phyloP scores from a whole-genome alignment of 768 basidiomycete species.

The Xerocomellus intermedius region DNA sequence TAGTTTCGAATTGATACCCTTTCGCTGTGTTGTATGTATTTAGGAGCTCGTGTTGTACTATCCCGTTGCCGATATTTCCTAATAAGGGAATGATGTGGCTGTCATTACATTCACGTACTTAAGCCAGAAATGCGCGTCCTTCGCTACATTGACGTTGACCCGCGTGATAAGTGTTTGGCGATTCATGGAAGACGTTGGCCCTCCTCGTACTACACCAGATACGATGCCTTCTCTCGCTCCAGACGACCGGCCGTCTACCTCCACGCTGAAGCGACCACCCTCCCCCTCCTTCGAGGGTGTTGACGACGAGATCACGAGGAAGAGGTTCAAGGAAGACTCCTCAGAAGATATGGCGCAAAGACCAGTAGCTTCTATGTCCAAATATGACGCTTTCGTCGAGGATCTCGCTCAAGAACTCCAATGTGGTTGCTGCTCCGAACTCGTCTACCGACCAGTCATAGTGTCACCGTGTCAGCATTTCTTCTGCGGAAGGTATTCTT shows the following conservation, averaged over 20 bases:
- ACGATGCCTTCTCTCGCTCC: conserved; percentile 6
- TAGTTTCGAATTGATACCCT: conserved; percentile 1
- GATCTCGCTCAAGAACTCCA: conserved; percentile 73
- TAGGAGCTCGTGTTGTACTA: not conserved
- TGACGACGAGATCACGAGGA: conserved; percentile 49
- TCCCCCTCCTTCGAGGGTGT: conserved; percentile 56
- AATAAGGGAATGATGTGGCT: conserved; percentile 28
- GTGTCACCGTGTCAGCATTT: conserved; percentile 87
- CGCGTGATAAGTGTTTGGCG: conserved; percentile 11
- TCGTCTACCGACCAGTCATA: conserved; percentile 79
- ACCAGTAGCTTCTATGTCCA: conserved; percentile 19
- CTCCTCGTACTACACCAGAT: not conserved
- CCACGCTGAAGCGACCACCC: conserved; percentile 56
- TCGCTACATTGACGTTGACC: conserved; percentile 17
- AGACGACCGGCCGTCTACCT: conserved; percentile 17
- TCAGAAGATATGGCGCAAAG: conserved; percentile 17
- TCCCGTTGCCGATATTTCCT: conserved; percentile 17
- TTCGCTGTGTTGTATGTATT: not conserved
- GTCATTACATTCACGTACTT: conserved; percentile 21
- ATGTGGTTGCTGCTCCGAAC: conserved; percentile 82
- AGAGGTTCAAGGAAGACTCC: conserved; percentile 57
- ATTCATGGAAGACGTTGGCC: conserved; percentile 19
- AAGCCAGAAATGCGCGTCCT: conserved; percentile 19
- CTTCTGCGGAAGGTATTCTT: conserved; percentile 80
- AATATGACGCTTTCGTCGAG: conserved; percentile 44